Percentiles rank a stretch among this genome's conserved stretches.
Evolutionary conservation across 306 rosid species (phyloP).

Genomic region (Luffa aegyptiaca): DNA sequence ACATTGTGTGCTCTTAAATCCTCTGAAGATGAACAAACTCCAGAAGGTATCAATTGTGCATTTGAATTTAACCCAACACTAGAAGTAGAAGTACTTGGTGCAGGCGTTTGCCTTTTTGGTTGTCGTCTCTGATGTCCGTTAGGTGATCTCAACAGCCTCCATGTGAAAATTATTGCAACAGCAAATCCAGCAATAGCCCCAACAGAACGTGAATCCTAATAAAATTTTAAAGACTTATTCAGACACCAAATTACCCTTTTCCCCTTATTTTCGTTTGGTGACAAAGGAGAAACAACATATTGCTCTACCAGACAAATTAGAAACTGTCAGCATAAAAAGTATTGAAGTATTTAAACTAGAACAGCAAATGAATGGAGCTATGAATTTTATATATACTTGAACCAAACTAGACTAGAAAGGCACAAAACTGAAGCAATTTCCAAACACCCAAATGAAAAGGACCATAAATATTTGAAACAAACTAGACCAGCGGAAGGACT

Average conservation of each 20-base stretch:
- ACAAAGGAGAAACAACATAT: background rate
- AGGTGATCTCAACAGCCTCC: conserved; percentile 84
- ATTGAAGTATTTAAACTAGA: background rate
- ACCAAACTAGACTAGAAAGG: background rate
- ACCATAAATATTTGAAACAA: background rate
- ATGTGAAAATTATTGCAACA: conserved; percentile 74
- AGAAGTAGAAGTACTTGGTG: conserved; percentile 56
- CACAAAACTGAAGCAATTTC: background rate
- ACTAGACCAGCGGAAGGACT: background rate
- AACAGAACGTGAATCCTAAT: conserved; percentile 68
- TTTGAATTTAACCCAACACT: conserved; percentile 31
- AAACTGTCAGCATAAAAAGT: background rate
- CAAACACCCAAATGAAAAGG: background rate
- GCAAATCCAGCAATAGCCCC: conserved; percentile 96
- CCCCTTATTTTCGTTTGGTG: background rate
- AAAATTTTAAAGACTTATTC: conserved; percentile 15
- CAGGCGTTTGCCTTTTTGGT: conserved; percentile 62
- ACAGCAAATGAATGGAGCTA: background rate
- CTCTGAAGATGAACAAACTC: conserved; percentile 38
- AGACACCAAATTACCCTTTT: background rate
- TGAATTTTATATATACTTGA: background rate
- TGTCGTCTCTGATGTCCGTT: conserved; percentile 49
- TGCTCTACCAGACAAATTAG: background rate
- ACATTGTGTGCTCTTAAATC: conserved; percentile 65
- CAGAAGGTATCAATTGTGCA: conserved; percentile 27